Base-by-base conservation (phyloP, 192 early-diverging fungal genomes). In the Coemansia sp. region DNA sequence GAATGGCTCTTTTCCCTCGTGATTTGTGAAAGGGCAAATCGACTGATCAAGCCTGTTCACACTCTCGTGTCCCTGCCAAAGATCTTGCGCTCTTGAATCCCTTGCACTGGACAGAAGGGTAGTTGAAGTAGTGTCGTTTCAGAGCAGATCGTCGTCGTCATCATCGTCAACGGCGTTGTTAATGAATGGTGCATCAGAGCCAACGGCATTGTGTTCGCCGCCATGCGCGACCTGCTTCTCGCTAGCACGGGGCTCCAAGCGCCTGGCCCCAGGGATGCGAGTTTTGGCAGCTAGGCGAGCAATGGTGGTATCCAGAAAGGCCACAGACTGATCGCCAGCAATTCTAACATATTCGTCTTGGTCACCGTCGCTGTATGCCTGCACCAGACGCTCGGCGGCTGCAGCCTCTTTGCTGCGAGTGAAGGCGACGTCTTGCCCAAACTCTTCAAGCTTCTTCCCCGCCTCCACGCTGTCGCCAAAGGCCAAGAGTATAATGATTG, bases 401-500 rank as follows among this genome's bases (percentile, higher is more conserved):
- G 67, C 70, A 11, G 72, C 75, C 47, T 82, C 80, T 29, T 74
- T 62, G 4, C 75, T 74, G 39, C 75, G 75, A 1, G 71, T 62
- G 69, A 82, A 76, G 11, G 66, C 39, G 20, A 69, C 58, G 38
- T 68, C 70, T 29, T 74, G 61, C 27, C 69, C 72, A 74, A 78
- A 82, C 75, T 65, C 72, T 24, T 82, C 74, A 9, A 74, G 71
- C 53, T 71, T 74, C 72, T 82, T 82, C 29, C 70, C 72, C 0
- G 80, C 80, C 46, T 73, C 80, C 3, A 82, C 75, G 31, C 47
- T 61, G 46, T 82, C 80, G 29, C 80, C 80, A 71, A 82, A 82
- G 5, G 80, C 75, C 22, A 82, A 72, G 12, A 71, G 62, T 31
- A 82, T 16, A n/a, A 82, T 63, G 15, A 82, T 69, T 10, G 69